Evolutionary conservation across 2,329 filamentous ascomycete species (phyloP).

Genomic region (Verticillium isaacii): DNA sequence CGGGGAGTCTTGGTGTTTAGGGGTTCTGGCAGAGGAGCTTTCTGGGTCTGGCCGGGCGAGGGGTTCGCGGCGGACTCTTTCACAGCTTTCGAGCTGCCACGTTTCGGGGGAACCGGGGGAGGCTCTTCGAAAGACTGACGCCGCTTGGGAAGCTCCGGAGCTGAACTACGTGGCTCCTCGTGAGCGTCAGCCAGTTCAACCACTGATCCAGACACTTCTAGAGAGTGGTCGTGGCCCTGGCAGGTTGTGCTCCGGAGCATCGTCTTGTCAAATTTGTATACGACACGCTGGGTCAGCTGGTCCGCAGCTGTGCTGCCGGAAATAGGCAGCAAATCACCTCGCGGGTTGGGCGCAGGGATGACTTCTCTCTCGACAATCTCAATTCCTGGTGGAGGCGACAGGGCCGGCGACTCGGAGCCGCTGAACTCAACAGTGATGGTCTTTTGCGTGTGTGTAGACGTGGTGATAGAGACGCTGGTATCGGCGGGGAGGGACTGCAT

Average conservation of each 20-base stretch:
- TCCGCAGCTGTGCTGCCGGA: constrained; percentile 15
- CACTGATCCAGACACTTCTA: constrained; percentile 17
- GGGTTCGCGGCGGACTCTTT: neutral
- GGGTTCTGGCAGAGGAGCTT: neutral
- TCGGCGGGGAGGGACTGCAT: constrained; percentile 48
- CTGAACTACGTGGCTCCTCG: neutral
- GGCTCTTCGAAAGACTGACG: constrained; percentile 1
- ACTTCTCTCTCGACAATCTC: constrained; percentile 54
- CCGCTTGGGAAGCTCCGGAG: neutral
- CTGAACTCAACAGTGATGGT: constrained; percentile 61
- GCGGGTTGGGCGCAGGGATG: constrained; percentile 31
- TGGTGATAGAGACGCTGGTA: constrained; percentile 56
- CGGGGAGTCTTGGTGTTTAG: neutral
- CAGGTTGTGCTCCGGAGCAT: constrained; percentile 33
- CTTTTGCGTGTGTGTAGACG: constrained; percentile 54
- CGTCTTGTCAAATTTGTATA: constrained; percentile 54
- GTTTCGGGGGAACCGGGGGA: constrained; percentile 11
- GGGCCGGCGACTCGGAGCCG: constrained; percentile 42
- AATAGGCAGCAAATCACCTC: constrained; percentile 9
- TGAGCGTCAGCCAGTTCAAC: constrained; percentile 20
- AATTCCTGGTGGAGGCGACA: constrained; percentile 53
- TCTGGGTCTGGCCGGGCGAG: neutral
- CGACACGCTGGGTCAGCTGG: constrained; percentile 45
- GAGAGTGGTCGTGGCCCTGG: constrained; percentile 21
- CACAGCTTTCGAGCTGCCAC: neutral